Evolutionary conservation across 1,284 basidiomycete species (phyloP).

Genomic region (Cystobasidium sp.): DNA sequence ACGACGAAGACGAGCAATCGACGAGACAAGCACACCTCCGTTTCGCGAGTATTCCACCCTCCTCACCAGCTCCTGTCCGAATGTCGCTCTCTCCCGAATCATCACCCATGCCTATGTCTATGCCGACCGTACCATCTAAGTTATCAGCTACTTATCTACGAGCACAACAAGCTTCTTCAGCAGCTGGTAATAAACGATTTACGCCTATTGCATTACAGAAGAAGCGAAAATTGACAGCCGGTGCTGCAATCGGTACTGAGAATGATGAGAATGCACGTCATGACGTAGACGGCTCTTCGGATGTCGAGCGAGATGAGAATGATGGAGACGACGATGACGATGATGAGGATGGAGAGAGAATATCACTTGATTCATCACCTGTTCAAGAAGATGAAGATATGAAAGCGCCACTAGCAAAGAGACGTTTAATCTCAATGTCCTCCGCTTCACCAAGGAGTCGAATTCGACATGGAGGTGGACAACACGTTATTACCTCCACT

Average conservation of each 20-base stretch:
- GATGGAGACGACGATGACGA: neutral
- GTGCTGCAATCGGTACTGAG: neutral
- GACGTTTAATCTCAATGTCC: conserved; percentile 11
- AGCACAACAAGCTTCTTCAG: conserved; percentile 5
- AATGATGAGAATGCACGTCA: conserved; percentile 13
- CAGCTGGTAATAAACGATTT: neutral
- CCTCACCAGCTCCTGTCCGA: conserved; percentile 14
- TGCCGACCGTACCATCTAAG: conserved; percentile 14
- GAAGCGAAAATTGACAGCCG: neutral
- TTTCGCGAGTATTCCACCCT: conserved; percentile 19
- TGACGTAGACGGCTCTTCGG: neutral
- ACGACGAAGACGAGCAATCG: neutral
- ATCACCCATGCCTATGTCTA: conserved; percentile 10
- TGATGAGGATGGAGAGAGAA: conserved; percentile 3
- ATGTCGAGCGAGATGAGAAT: neutral
- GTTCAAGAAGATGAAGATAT: conserved; percentile 4
- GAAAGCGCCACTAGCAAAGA: conserved; percentile 9
- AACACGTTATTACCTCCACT: neutral
- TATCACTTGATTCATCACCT: conserved; percentile 28
- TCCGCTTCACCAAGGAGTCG: neutral
- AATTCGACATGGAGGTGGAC: neutral
- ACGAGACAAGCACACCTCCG: neutral
- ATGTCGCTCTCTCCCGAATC: conserved; percentile 34
- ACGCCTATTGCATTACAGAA: conserved; percentile 3
- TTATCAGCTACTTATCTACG: conserved; percentile 8